Percentiles rank a stretch among this genome's conserved stretches.
These are phyloP conservation scores for Pelargonium fulgidum DNA, from an alignment of 441 rosid genomes.

Conservation along the genomic window DNA sequence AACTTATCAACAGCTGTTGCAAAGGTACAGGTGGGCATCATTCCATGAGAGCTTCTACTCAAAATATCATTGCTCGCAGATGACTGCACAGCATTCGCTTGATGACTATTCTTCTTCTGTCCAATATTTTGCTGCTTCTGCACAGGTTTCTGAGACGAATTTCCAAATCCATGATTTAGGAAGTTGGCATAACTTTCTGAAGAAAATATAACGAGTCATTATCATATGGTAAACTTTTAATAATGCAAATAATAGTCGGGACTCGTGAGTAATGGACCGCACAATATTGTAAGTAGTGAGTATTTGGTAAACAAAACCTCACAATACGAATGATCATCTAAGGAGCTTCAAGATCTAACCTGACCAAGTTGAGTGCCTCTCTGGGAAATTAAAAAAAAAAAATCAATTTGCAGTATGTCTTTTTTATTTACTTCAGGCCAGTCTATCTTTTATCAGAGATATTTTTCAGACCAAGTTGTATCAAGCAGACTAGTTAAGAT, in stretches of 20 bases:
- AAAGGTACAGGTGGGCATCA: neutral
- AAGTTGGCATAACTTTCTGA: neutral
- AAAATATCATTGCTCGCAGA: neutral
- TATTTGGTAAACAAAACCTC: neutral
- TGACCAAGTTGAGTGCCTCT: too few relatives aligned
- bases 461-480: too few relatives aligned
- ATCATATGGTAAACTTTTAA: neutral
- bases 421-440: too few relatives aligned
- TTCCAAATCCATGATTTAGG: neutral
- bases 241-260: neutral
- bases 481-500: too few relatives aligned
- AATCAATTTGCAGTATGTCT: too few relatives aligned
- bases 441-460: too few relatives aligned
- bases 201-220: neutral
- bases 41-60: neutral
- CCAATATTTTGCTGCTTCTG: slow-evolving; percentile 1
- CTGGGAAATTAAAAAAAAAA: too few relatives aligned
- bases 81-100: too few relatives aligned
- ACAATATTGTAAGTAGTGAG: neutral
- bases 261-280: neutral
- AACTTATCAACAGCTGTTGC: neutral
- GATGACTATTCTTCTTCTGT: neutral
- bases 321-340: too few relatives aligned
- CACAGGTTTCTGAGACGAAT: neutral
- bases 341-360: too few relatives aligned